Evolutionary conservation across 805 yeast genomes (phyloP), one percentile per base, ranked within the genome.

Genomic region (Debaryomyces castellii): DNA sequence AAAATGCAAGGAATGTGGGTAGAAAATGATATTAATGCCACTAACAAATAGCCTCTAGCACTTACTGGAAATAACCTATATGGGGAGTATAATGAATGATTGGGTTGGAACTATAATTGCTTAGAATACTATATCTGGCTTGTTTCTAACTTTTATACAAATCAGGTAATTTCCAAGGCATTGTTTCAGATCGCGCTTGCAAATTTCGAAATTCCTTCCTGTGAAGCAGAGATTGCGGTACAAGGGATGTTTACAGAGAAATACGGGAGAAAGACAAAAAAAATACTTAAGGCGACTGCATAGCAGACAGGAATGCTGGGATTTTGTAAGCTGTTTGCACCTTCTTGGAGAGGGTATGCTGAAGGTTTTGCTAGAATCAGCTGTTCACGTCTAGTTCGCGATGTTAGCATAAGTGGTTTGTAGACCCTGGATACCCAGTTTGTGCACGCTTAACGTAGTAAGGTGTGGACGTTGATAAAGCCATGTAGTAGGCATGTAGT

Each of bases 101-200:
- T 30, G 34, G 20, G 20, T 30, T 30, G 20, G 20, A 9, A 30
- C 7, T 16, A 14, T 10, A 30, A 3, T 30, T 2, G 14, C 16
- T 11, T 30, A n/a, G 10, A 17, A 30, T 14, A 30, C 20, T 30
- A 14, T 3, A 30, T 30, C 12, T 30, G 34, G 34, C 34, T 30
- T 18, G 34, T 35, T 35, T 35, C 23, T 17, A 27, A 40, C 43
- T 28, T 40, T 40, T 40, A 40, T 40, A 40, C 43, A 30, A 30
- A 30, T 18, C 18, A 11, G 16, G 43, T 40, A 40, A 40, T 35
- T 35, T 17, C 14, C 16, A 17, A 34, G 23, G 23, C 22, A 21
- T 35, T 35, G 38, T 21, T 35, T 35, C 24, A 21, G 24, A 35
- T 35, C 38, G 38, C 38, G 38, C 38, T 35, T 35, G 38, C 24